phyloP scores from a whole-genome alignment of 108 stramenopile species.

The Nannochloropsis gaditana region DNA sequence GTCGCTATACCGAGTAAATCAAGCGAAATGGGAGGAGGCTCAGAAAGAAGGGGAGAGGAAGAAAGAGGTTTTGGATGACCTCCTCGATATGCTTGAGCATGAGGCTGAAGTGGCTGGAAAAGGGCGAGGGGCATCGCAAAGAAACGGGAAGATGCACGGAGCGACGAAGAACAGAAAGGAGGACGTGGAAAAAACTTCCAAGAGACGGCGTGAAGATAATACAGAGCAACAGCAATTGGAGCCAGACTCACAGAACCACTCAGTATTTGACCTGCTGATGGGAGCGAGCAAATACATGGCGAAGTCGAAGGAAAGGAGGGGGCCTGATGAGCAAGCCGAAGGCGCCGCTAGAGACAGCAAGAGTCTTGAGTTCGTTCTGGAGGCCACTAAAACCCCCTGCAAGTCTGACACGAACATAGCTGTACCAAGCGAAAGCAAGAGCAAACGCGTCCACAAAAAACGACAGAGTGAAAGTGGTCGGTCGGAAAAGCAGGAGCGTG shows the following conservation, averaged over 20 bases:
- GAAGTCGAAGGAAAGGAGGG: background rate
- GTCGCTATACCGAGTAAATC: background rate
- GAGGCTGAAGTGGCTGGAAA: constrained; percentile 19
- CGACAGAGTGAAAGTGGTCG: background rate
- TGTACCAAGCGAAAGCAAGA: background rate
- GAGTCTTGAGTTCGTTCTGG: background rate
- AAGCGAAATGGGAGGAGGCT: background rate
- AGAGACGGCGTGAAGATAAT: background rate
- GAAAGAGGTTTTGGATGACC: background rate
- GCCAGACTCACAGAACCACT: background rate
- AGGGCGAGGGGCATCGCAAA: background rate
- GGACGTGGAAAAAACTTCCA: background rate
- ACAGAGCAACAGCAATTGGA: too few relatives aligned
- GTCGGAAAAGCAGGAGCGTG: background rate
- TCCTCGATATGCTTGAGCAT: background rate
- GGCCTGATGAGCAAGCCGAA: background rate
- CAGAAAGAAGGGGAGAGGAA: background rate
- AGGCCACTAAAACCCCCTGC: background rate
- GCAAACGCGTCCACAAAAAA: background rate
- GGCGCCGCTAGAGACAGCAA: background rate
- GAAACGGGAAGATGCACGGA: too few relatives aligned
- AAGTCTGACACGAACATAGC: background rate
- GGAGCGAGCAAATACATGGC: background rate
- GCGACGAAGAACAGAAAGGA: background rate
- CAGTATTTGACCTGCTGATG: background rate